phyloP scores from a whole-genome alignment of 2,329 filamentous ascomycete genomes.

The Sphaerulina vaccinii region DNA sequence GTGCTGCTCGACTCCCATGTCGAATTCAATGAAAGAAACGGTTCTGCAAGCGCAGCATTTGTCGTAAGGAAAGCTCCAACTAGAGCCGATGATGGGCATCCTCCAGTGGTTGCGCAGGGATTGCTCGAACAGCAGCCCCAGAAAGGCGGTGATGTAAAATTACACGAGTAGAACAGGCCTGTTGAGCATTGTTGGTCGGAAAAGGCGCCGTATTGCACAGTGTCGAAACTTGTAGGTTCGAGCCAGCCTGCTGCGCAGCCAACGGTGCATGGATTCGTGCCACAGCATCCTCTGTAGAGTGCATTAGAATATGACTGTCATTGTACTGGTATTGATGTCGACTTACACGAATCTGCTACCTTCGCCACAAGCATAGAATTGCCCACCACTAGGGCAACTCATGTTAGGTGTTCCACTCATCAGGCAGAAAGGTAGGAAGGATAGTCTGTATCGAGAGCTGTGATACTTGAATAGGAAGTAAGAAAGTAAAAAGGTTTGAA shows the following conservation, averaged over 20 bases:
- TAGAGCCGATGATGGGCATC: conserved; percentile 9
- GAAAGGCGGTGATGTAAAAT: conserved; percentile 17
- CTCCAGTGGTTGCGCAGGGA: conserved; percentile 6
- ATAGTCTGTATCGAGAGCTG: too few species aligned
- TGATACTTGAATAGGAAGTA: not conserved
- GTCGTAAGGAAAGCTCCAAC: conserved; percentile 17
- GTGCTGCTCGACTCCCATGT: conserved; percentile 9
- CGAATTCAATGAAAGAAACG: conserved; percentile 14
- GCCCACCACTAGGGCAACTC: conserved; percentile 16
- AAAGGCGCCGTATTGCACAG: conserved; percentile 16
- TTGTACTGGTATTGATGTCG: not conserved
- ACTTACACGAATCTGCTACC: conserved; percentile 16
- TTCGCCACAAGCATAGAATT: conserved; percentile 21
- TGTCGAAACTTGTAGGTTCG: conserved; percentile 16
- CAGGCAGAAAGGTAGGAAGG: not conserved
- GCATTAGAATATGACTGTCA: not conserved
- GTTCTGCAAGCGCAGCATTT: conserved; percentile 9
- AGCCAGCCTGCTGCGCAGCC: conserved; percentile 18
- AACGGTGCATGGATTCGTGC: conserved; percentile 15
- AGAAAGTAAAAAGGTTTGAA: not conserved
- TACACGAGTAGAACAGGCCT: conserved; percentile 19
- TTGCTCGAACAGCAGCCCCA: conserved; percentile 18
- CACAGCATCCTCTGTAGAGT: conserved; percentile 16
- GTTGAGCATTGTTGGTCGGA: conserved; percentile 18
- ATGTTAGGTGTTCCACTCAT: conserved; percentile 14